Conservation (phyloP, 1,284 basidiomycete genomes). For the Irpex sp. region DNA sequence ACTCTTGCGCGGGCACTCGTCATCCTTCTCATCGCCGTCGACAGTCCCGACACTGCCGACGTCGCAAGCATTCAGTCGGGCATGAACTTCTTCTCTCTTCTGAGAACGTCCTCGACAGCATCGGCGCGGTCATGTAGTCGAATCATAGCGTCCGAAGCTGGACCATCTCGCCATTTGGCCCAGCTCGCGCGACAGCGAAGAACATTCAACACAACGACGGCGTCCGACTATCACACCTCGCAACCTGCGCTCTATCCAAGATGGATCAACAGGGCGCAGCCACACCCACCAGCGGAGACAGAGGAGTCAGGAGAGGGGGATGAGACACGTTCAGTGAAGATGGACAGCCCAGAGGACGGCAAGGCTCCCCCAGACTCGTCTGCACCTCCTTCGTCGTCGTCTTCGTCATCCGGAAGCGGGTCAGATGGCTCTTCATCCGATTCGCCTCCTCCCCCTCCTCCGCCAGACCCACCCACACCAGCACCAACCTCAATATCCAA, state of each 20-base stretch:
- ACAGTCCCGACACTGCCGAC: slow-evolving; percentile 2
- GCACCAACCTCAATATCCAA: slow-evolving; percentile 65
- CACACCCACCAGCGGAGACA: slow-evolving; percentile 11
- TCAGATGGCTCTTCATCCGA: slow-evolving; percentile 20
- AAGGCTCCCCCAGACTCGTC: slow-evolving; percentile 23
- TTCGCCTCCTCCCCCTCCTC: slow-evolving; percentile 24
- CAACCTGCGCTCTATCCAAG: slow-evolving; percentile 21
- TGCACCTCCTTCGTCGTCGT: slow-evolving; percentile 22
- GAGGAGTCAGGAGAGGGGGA: slow-evolving; percentile 12
- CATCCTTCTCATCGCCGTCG: slow-evolving; percentile 3
- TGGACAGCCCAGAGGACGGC: slow-evolving; percentile 22
- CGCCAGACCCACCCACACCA: slow-evolving; percentile 30
- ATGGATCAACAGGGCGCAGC: slow-evolving; percentile 23
- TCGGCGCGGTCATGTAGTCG: slow-evolving; percentile 24
- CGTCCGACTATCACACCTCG: slow-evolving; percentile 24
- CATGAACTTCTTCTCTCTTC: slow-evolving; percentile 26
- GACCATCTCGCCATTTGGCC: slow-evolving; percentile 18
- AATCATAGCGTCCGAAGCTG: slow-evolving; percentile 14
- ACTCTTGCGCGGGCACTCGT: slow-evolving; percentile 1
- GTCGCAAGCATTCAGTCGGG: slow-evolving; percentile 5
- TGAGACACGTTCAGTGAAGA: slow-evolving; percentile 8
- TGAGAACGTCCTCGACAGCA: slow-evolving; percentile 18
- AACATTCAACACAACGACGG: slow-evolving; percentile 26
- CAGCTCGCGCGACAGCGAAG: slow-evolving; percentile 17
- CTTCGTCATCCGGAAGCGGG: slow-evolving; percentile 25